phyloP scores from a whole-genome alignment of 1,139 yeast species.

The Pichia inconspicua region DNA sequence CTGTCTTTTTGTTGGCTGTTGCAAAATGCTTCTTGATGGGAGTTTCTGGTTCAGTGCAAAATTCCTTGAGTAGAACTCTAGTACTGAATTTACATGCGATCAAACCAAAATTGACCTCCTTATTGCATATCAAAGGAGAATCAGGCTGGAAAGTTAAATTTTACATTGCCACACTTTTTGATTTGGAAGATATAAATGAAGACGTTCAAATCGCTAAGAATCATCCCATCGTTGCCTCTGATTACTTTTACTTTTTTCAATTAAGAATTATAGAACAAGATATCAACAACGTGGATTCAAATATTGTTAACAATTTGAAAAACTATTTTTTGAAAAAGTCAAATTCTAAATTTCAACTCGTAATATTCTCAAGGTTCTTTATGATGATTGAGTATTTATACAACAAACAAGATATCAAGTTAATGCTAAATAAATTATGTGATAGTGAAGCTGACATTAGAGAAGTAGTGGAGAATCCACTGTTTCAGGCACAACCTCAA shows the following conservation, averaged over 20 bases:
- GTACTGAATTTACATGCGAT: conserved; percentile 16
- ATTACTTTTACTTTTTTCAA: conserved; percentile 33
- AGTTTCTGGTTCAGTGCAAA: conserved; percentile 19
- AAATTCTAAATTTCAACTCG: conserved; percentile 18
- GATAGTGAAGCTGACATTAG: conserved; percentile 11
- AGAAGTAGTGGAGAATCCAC: conserved; percentile 22
- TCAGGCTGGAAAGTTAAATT: conserved; percentile 40
- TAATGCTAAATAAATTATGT: conserved; percentile 16
- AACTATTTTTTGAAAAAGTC: conserved; percentile 19
- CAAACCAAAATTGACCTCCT: conserved; percentile 13
- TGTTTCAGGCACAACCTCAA: conserved; percentile 40
- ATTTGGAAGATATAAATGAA: conserved; percentile 29
- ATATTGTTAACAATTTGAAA: conserved; percentile 27
- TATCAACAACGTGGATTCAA: conserved; percentile 19
- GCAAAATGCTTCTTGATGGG: conserved; percentile 33
- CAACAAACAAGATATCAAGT: conserved; percentile 17
- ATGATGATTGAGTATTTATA: conserved; percentile 38
- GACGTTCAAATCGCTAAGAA: conserved; percentile 9
- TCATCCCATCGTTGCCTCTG: conserved; percentile 4
- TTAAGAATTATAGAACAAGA: conserved; percentile 44
- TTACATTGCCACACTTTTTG: conserved; percentile 42
- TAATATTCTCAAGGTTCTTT: conserved; percentile 48
- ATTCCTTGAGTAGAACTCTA: conserved; percentile 17
- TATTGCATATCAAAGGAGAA: conserved; percentile 17
- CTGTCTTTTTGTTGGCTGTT: conserved; percentile 32